Percentiles rank a stretch among this genome's conserved stretches.
Conservation (phyloP, 768 basidiomycete species). For the Thelephora aurantiotincta region DNA sequence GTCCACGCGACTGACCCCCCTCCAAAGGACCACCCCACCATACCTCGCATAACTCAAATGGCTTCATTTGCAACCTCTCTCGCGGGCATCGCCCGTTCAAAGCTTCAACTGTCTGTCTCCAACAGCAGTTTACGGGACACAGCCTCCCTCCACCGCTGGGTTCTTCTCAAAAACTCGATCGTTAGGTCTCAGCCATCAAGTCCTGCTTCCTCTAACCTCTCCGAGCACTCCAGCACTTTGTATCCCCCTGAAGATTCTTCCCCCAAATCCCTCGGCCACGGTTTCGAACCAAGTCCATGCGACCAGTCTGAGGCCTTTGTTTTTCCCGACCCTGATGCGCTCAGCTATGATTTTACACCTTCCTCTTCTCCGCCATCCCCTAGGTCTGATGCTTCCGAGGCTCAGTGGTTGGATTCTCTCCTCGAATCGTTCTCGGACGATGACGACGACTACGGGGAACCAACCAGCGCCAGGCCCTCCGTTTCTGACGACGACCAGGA, state of each 20-base stretch:
- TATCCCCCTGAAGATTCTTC: slow-evolving; percentile 2
- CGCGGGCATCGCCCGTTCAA: slow-evolving; percentile 53
- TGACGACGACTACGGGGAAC: slow-evolving; percentile 44
- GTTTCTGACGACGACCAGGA: slow-evolving; percentile 55
- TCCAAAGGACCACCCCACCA: slow-evolving; percentile 8
- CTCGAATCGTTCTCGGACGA: slow-evolving; percentile 62
- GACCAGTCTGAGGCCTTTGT: slow-evolving; percentile 56
- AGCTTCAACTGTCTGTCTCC: slow-evolving; percentile 49
- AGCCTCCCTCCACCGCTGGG: slow-evolving; percentile 75
- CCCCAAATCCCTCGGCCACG: slow-evolving; percentile 8
- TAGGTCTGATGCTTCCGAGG: slow-evolving; percentile 41
- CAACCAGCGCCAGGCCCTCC: slow-evolving; percentile 27
- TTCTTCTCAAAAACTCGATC: slow-evolving; percentile 77
- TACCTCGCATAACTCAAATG: slow-evolving; percentile 20
- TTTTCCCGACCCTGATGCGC: slow-evolving; percentile 63
- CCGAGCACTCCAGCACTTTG: background rate
- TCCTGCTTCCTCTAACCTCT: slow-evolving; percentile 14
- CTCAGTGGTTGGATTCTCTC: slow-evolving; percentile 72
- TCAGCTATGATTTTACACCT: slow-evolving; percentile 21
- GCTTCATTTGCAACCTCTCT: slow-evolving; percentile 30
- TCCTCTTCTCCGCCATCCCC: slow-evolving; percentile 7
- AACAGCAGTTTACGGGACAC: slow-evolving; percentile 39
- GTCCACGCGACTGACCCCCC: slow-evolving; percentile 14
- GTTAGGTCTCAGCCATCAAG: slow-evolving; percentile 34
- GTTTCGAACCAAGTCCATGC: slow-evolving; percentile 21